phyloP scores from a whole-genome alignment of 2,329 filamentous ascomycete genomes.

The Colletotrichum sidae region DNA sequence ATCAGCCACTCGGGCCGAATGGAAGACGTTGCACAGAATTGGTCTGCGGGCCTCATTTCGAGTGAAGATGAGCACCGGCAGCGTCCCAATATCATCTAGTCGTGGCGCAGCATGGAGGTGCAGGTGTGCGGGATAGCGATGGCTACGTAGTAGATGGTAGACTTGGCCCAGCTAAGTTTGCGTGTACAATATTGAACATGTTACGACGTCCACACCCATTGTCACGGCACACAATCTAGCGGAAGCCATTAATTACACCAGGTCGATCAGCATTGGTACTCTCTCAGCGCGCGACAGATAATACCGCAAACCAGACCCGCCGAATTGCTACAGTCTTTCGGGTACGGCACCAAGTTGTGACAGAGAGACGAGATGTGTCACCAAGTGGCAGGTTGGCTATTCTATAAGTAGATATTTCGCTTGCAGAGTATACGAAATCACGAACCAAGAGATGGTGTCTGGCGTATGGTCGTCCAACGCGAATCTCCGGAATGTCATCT shows the following conservation, averaged over 20 bases:
- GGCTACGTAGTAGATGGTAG: constrained; percentile 7
- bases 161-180: constrained; percentile 1
- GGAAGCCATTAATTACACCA: background rate
- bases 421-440: constrained; percentile 7
- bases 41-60: constrained; percentile 8
- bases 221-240: background rate
- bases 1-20: constrained; percentile 2
- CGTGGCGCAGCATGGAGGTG: background rate
- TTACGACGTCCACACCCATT: background rate
- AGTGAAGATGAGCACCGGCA: background rate
- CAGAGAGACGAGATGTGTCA: background rate
- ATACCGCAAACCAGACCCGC: too few species aligned
- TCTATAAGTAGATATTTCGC: too few species aligned
- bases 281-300: too few species aligned
- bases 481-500: constrained; percentile 32
- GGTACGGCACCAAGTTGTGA: too few species aligned
- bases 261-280: too few species aligned
- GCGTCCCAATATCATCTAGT: background rate
- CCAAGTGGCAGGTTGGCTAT: background rate
- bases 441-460: constrained; percentile 12
- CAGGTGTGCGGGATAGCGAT: constrained; percentile 10
- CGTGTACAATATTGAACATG: constrained; percentile 25
- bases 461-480: constrained; percentile 17
- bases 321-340: too few species aligned
- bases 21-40: constrained; percentile 6